Base-by-base conservation (phyloP, 1,139 yeast species). In the Lizanozyma gosingica region DNA sequence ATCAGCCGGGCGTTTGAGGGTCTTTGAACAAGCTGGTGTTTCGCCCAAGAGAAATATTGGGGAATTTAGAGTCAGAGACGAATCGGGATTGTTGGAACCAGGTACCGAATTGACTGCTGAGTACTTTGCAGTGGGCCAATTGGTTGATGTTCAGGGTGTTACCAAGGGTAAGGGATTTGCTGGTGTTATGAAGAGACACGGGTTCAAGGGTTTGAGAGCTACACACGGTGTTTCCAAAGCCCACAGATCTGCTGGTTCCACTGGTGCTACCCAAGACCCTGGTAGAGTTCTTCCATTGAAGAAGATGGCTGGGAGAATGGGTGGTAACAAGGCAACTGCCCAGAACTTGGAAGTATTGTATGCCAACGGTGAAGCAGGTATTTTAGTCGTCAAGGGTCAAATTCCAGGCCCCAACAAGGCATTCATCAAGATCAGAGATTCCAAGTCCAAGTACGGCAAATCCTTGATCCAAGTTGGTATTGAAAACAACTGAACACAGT, bases 281-380 rank as follows among this genome's bases (percentile, higher is more conserved):
- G 97, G 96, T 56, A 83, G 99, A 69, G 88, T 88, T 41, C 71
- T 88, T 47, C 97, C 97, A 14, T 97, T 97, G 34, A 90, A 87
- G 70, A 92, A 88, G 65, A 90, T 94, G 97, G 95, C 98, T 29
- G 98, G 98, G 49, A 84, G 86, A 63, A 83, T 90, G 94, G 98
- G 98, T 49, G 80, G 76, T 45, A 71, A 76, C 44, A 73, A 70
- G 51, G 76, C 78, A 48, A 92, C 98, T 3, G 77, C 80, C 33
- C 85, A 79, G 57, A 88, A 88, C 60, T 71, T 80, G 35, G 73
- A 80, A 58, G 83, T 94, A 17, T 68, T 92, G 56, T 83, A 83
- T 56, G 82, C 81, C 15, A 90, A 86, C 57, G 86, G 81, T 38
- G 88, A 76, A 40, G 78, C 82, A 45, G 96, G 95, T 9, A 79